phyloP scores from a whole-genome alignment of 2,329 filamentous ascomycete genomes.

The Clarireedia homoeocarpa region DNA sequence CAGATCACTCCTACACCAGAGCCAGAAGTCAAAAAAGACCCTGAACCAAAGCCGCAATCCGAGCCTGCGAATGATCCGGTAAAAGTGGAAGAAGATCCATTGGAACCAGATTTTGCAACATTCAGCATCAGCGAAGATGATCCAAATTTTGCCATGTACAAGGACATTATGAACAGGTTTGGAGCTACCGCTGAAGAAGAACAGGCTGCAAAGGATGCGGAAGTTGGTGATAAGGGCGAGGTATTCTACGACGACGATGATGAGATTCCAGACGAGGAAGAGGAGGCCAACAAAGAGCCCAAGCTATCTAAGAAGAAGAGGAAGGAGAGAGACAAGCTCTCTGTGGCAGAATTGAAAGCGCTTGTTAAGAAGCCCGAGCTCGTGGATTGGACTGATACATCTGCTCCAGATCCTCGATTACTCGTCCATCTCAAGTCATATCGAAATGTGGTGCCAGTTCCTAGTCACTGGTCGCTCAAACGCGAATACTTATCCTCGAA shows the following conservation, averaged over 20 bases:
- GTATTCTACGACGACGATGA: constrained; percentile 78
- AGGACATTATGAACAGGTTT: constrained; percentile 75
- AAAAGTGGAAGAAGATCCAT: constrained; percentile 26
- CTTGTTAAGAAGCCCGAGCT: constrained; percentile 85
- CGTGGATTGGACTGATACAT: constrained; percentile 96
- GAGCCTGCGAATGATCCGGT: constrained; percentile 10
- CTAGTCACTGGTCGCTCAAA: constrained; percentile 90
- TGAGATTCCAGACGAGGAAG: constrained; percentile 78
- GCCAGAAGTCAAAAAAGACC: constrained; percentile 25
- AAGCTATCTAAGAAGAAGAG: constrained; percentile 92
- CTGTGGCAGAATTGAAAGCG: constrained; percentile 91
- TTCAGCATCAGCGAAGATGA: constrained; percentile 56
- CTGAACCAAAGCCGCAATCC: constrained; percentile 26
- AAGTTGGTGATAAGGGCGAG: constrained; percentile 70
- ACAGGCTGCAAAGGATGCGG: constrained; percentile 54
- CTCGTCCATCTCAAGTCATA: constrained; percentile 93
- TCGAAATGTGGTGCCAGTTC: constrained; percentile 91
- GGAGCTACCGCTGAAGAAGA: constrained; percentile 57
- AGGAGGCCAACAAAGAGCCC: constrained; percentile 53
- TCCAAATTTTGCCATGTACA: constrained; percentile 76
- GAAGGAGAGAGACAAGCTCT: constrained; percentile 85
- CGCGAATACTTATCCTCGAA: constrained; percentile 96
- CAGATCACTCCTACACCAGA: constrained; percentile 30
- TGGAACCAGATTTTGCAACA: constrained; percentile 39
- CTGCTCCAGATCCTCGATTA: constrained; percentile 78